A percentile compares a stretch with the other conserved stretches of the same genome.
Conservation (phyloP, 1,139 yeast genomes). For the Diutina sp. region DNA sequence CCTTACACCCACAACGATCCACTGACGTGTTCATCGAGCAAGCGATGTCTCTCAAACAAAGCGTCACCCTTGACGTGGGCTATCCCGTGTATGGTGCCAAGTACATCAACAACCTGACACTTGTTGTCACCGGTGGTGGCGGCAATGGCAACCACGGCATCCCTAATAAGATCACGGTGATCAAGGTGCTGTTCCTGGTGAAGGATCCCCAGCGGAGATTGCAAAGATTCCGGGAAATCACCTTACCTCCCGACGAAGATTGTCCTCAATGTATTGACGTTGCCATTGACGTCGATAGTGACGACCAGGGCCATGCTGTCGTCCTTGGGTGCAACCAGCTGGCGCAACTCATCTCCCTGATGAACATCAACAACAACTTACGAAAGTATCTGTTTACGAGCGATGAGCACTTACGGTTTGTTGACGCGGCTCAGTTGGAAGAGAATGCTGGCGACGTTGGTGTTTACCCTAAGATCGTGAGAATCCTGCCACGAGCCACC, state of each 20-base stretch:
- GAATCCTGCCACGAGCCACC: constrained; percentile 38
- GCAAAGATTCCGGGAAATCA: constrained; percentile 51
- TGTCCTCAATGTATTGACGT: constrained; percentile 63
- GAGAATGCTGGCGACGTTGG: constrained; percentile 20
- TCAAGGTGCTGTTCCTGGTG: constrained; percentile 43
- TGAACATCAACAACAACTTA: constrained; percentile 59
- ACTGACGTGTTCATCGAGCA: neutral
- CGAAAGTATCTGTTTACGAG: constrained; percentile 46
- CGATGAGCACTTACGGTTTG: constrained; percentile 49
- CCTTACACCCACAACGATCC: neutral
- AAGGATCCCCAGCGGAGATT: constrained; percentile 36
- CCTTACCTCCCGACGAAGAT: constrained; percentile 51
- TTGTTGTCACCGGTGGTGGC: constrained; percentile 85
- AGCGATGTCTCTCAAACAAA: constrained; percentile 1
- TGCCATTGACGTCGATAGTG: constrained; percentile 13
- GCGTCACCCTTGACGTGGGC: constrained; percentile 34
- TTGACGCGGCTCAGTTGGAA: constrained; percentile 46
- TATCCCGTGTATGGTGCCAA: constrained; percentile 77
- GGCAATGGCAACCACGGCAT: constrained; percentile 87
- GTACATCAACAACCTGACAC: constrained; percentile 47
- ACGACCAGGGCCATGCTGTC: constrained; percentile 26
- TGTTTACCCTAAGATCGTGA: constrained; percentile 48
- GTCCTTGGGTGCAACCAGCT: constrained; percentile 69
- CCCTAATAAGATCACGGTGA: constrained; percentile 72
- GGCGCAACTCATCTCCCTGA: constrained; percentile 35